Conservation (phyloP, 2,329 filamentous ascomycete species). For the Sarocladium oryzae region DNA sequence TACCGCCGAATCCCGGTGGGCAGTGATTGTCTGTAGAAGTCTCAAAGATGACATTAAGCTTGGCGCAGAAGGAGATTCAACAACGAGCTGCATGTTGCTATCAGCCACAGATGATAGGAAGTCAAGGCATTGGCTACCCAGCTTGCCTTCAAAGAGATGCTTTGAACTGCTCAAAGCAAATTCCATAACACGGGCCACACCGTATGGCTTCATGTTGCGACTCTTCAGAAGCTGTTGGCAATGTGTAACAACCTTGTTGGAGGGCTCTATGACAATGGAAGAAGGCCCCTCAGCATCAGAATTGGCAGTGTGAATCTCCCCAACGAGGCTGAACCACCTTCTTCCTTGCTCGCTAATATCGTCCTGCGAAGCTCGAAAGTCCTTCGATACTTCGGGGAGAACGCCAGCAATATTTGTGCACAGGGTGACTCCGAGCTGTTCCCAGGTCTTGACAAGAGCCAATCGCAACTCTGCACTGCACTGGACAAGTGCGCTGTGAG, state of each 20-base stretch:
- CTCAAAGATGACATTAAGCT: slow-evolving; percentile 62
- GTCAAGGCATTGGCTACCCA: slow-evolving; percentile 29
- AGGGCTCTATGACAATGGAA: slow-evolving; percentile 24
- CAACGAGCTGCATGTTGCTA: slow-evolving; percentile 47
- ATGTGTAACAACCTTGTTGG: slow-evolving; percentile 23
- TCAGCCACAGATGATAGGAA: slow-evolving; percentile 45
- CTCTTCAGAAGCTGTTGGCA: slow-evolving; percentile 37
- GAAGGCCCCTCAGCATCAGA: slow-evolving; percentile 12
- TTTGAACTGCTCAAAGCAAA: slow-evolving; percentile 31
- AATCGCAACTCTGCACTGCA: slow-evolving; percentile 9
- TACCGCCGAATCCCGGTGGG: slow-evolving; percentile 29
- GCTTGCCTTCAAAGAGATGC: slow-evolving; percentile 30
- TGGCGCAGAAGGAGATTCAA: slow-evolving; percentile 62
- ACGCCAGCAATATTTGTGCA: slow-evolving; percentile 64
- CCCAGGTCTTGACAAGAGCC: slow-evolving; percentile 47
- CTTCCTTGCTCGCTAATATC: slow-evolving; percentile 58
- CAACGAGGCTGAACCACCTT: slow-evolving; percentile 59
- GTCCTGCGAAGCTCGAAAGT: slow-evolving; percentile 66
- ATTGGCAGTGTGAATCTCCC: slow-evolving; percentile 34
- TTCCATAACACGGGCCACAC: slow-evolving; percentile 42
- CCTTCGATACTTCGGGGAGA: slow-evolving; percentile 73
- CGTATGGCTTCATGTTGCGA: slow-evolving; percentile 52
- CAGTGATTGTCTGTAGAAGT: slow-evolving; percentile 39
- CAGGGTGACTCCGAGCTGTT: slow-evolving; percentile 52
- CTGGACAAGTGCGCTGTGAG: slow-evolving; percentile 38